Conservation (phyloP, 129 eudicot genomes). For the Tanacetum coccineum region DNA sequence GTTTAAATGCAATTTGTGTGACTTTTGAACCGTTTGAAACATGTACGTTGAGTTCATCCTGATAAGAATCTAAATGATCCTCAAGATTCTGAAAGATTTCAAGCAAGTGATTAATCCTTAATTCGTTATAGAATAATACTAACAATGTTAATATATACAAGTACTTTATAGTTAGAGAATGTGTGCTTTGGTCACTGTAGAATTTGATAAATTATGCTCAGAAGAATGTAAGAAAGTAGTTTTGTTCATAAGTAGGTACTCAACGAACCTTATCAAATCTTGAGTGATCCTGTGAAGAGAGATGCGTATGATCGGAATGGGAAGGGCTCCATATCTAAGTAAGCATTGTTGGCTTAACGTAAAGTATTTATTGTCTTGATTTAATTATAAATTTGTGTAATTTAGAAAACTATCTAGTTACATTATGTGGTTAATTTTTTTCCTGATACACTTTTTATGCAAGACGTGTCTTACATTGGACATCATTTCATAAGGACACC, state of each 20-base stretch:
- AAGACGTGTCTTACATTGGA: constrained; percentile 4
- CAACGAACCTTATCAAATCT: constrained; percentile 92
- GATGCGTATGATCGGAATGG: too few relatives aligned
- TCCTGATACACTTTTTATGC: neutral
- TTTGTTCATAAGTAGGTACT: constrained; percentile 49
- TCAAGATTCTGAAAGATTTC: constrained; percentile 88
- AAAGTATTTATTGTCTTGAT: too few relatives aligned
- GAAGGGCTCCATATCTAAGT: too few relatives aligned
- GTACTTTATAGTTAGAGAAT: neutral
- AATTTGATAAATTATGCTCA: neutral
- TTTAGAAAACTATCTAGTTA: too few relatives aligned
- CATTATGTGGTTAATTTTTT: too few relatives aligned
- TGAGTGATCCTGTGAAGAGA: constrained; percentile 91
- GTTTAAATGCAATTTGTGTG: too few relatives aligned
- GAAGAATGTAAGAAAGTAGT: neutral
- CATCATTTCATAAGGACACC: constrained; percentile 57
- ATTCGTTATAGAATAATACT: neutral
- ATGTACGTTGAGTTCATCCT: too few relatives aligned
- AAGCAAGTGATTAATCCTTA: constrained; percentile 40
- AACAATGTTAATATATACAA: neutral
- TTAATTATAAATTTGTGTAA: too few relatives aligned
- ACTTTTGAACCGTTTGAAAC: too few relatives aligned
- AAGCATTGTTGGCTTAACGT: constrained; percentile 7
- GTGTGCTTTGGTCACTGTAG: neutral
- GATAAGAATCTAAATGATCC: constrained; percentile 96